These are phyloP conservation scores for Ceratocystis smalleyi DNA, from an alignment of 2,329 filamentous ascomycete genomes.

Conservation along the genomic window DNA sequence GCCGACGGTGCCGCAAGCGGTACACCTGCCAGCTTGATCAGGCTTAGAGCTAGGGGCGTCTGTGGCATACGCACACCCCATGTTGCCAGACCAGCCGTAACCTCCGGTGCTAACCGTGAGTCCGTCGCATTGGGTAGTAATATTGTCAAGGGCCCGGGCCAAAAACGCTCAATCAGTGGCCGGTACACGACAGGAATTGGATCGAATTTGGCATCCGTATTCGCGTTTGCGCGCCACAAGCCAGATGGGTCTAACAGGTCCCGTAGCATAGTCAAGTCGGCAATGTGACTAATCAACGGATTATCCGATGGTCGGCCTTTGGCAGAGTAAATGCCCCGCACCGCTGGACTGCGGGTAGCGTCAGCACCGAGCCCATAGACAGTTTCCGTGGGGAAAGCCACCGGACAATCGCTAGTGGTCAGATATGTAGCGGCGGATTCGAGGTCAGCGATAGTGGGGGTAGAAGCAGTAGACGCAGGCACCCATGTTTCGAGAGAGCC, in stretches of 20 bases:
- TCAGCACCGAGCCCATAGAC: conserved; percentile 96
- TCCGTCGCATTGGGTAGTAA: conserved; percentile 59
- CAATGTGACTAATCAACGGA: conserved; percentile 83
- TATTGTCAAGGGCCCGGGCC: conserved; percentile 89
- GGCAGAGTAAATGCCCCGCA: conserved; percentile 79
- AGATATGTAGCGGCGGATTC: conserved; percentile 51
- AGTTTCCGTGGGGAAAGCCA: conserved; percentile 94
- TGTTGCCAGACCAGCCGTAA: conserved; percentile 68
- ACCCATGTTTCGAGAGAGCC: conserved; percentile 30
- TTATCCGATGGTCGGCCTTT: conserved; percentile 90
- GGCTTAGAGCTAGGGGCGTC: conserved; percentile 65
- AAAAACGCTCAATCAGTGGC: conserved; percentile 66
- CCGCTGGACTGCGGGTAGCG: conserved; percentile 68
- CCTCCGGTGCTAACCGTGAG: conserved; percentile 68
- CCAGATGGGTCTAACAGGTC: conserved; percentile 35
- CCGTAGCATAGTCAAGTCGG: conserved; percentile 62
- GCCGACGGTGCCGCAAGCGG: conserved; percentile 86
- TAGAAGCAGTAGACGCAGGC: conserved; percentile 19
- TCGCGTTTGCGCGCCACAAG: conserved; percentile 17
- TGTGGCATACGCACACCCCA: conserved; percentile 81
- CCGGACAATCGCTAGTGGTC: conserved; percentile 51
- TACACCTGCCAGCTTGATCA: conserved; percentile 63
- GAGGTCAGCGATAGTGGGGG: conserved; percentile 30
- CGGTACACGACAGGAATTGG: conserved; percentile 59
- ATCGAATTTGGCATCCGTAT: conserved; percentile 21